Conservation (phyloP, 768 basidiomycete species). For the Lactifluus pinguis region DNA sequence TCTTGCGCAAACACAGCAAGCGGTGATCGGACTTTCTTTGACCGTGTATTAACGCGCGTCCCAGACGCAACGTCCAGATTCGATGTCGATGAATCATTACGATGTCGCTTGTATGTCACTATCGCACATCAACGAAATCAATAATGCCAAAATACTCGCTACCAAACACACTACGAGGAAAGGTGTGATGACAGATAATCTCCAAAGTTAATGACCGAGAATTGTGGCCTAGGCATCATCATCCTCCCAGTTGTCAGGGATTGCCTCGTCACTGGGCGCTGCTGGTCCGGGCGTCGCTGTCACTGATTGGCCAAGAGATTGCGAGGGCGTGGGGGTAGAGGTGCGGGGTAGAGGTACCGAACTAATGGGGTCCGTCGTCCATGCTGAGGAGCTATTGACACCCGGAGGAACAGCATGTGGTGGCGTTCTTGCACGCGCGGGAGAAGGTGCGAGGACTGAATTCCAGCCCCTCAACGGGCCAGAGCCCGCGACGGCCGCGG, state of each 20-base stretch:
- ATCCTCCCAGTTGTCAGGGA: slow-evolving; percentile 53
- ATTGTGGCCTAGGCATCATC: slow-evolving; percentile 34
- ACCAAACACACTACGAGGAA: too few relatives aligned
- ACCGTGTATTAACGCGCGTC: too few relatives aligned
- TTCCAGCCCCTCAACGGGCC: slow-evolving; percentile 25
- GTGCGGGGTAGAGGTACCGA: slow-evolving; percentile 2
- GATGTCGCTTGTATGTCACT: too few relatives aligned
- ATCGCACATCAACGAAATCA: too few relatives aligned
- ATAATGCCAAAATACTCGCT: too few relatives aligned
- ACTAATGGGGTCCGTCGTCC: background rate
- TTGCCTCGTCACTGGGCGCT: slow-evolving; percentile 18
- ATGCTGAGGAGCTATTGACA: background rate
- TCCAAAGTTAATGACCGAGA: background rate
- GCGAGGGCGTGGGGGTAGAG: slow-evolving; percentile 14
- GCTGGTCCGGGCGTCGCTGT: background rate
- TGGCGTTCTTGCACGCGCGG: slow-evolving; percentile 6
- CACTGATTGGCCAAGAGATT: background rate
- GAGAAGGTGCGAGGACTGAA: slow-evolving; percentile 23
- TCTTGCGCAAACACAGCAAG: too few relatives aligned
- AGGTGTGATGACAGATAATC: background rate
- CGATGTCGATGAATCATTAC: too few relatives aligned
- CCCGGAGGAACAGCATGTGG: slow-evolving; percentile 3
- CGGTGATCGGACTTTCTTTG: too few relatives aligned
- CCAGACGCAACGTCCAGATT: too few relatives aligned
- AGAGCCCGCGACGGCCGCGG: slow-evolving; percentile 1